phyloP scores from a whole-genome alignment of 345 rosid genomes.

The Citrus trifoliata region DNA sequence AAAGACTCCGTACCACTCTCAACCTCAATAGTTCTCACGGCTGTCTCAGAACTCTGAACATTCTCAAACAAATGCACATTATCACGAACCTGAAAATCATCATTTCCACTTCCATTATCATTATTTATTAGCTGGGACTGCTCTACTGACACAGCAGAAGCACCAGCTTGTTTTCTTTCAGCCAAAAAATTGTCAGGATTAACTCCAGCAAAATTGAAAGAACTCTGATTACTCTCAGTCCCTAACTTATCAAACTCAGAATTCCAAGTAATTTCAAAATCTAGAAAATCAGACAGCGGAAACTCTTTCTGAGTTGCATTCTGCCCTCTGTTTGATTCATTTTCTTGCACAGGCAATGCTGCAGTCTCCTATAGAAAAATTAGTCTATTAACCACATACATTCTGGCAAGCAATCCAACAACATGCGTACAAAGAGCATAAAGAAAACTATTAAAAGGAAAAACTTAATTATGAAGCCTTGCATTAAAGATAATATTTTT shows the following conservation, averaged over 20 bases:
- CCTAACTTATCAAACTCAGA: constrained; percentile 31
- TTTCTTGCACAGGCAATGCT: constrained; percentile 35
- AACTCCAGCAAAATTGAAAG: constrained; percentile 46
- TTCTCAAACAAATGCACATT: constrained; percentile 39
- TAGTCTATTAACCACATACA: neutral
- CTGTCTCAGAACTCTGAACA: constrained; percentile 34
- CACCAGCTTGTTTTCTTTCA: constrained; percentile 32
- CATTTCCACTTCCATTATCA: constrained; percentile 25
- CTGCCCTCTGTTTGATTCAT: constrained; percentile 38
- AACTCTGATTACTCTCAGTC: constrained; percentile 16
- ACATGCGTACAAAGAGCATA: neutral
- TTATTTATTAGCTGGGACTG: constrained; percentile 12
- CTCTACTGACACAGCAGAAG: constrained; percentile 25
- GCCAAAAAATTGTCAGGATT: constrained; percentile 43
- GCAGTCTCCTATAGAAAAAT: constrained; percentile 62
- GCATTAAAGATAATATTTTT: neutral
- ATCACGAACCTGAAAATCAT: constrained; percentile 27
- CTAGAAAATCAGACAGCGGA: constrained; percentile 56
- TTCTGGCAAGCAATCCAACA: neutral
- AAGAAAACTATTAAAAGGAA: neutral
- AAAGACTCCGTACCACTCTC: constrained; percentile 30
- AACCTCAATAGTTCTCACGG: constrained; percentile 18
- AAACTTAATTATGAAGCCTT: neutral
- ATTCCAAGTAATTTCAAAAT: constrained; percentile 68
- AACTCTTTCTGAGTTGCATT: constrained; percentile 28